Conservation (phyloP, 1,139 yeast genomes). For the Pichia sp. region DNA sequence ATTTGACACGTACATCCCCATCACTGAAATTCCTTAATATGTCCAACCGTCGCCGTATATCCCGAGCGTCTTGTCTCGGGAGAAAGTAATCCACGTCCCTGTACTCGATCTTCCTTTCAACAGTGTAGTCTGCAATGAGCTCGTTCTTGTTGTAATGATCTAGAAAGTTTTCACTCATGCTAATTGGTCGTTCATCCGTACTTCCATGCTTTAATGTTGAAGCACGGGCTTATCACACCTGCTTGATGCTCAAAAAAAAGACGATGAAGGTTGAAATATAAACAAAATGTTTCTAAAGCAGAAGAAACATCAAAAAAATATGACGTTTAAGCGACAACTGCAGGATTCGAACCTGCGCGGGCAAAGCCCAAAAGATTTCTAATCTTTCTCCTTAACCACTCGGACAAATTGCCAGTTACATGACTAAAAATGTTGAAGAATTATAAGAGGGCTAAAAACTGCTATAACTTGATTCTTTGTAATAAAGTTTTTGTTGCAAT, state of each 20-base stretch:
- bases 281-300: no score
- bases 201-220: no score
- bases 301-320: slow-evolving; percentile 2
- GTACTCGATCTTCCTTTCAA: slow-evolving; percentile 7
- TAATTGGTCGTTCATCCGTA: not conserved
- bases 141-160: not conserved
- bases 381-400: slow-evolving; percentile 41
- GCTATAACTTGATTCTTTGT: no score
- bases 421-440: no score
- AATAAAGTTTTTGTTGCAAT: no score
- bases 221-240: no score
- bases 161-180: not conserved
- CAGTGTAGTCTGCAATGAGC: not conserved
- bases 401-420: slow-evolving; percentile 32
- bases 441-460: no score
- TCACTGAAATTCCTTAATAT: slow-evolving; percentile 2
- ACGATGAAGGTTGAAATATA: no score
- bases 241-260: not conserved
- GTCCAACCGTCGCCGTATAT: slow-evolving; percentile 5
- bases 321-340: slow-evolving; percentile 31
- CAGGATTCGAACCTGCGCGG: slow-evolving; percentile 42
- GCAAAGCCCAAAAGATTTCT: slow-evolving; percentile 40
- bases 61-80: not conserved
- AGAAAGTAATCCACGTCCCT: slow-evolving; percentile 6
- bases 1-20: slow-evolving; percentile 2